These are phyloP conservation scores for Suillus bovinus DNA, from an alignment of 768 basidiomycete species.

Conservation along the genomic window DNA sequence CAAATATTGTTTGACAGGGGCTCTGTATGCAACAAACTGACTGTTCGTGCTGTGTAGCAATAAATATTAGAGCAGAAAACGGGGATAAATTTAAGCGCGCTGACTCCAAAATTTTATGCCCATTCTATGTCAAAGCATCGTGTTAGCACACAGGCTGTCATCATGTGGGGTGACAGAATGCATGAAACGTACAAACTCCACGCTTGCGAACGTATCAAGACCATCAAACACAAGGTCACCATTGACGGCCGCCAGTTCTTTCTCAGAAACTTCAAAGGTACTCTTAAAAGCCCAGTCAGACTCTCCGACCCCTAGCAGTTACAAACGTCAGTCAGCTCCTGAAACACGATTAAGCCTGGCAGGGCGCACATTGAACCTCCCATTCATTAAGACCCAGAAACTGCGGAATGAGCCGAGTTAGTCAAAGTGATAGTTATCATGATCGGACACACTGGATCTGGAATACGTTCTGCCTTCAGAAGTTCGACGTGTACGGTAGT, in stretches of 20 bases:
- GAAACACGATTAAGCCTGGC: background rate
- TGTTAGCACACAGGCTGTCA: background rate
- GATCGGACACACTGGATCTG: constrained; percentile 73
- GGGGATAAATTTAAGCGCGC: background rate
- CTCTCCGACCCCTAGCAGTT: constrained; percentile 79
- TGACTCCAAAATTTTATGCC: constrained; percentile 62
- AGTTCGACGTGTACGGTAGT: constrained; percentile 90
- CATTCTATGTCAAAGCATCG: constrained; percentile 56
- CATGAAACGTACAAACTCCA: constrained; percentile 55
- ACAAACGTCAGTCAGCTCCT: background rate
- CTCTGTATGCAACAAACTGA: constrained; percentile 80
- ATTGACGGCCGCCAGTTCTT: constrained; percentile 46
- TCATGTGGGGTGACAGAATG: background rate
- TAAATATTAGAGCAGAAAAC: constrained; percentile 1
- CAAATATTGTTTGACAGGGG: constrained; percentile 54
- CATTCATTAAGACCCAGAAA: constrained; percentile 81
- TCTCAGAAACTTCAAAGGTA: constrained; percentile 50
- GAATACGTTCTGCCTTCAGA: constrained; percentile 67
- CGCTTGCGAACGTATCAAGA: constrained; percentile 83
- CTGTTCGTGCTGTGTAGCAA: constrained; percentile 57
- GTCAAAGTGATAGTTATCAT: background rate
- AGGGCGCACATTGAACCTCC: constrained; percentile 80
- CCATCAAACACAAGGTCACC: constrained; percentile 88
- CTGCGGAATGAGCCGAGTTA: constrained; percentile 37
- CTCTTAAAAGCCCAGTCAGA: constrained; percentile 83